Conservation (phyloP, 2,329 filamentous ascomycete species). For the Colletotrichum viniferum region DNA sequence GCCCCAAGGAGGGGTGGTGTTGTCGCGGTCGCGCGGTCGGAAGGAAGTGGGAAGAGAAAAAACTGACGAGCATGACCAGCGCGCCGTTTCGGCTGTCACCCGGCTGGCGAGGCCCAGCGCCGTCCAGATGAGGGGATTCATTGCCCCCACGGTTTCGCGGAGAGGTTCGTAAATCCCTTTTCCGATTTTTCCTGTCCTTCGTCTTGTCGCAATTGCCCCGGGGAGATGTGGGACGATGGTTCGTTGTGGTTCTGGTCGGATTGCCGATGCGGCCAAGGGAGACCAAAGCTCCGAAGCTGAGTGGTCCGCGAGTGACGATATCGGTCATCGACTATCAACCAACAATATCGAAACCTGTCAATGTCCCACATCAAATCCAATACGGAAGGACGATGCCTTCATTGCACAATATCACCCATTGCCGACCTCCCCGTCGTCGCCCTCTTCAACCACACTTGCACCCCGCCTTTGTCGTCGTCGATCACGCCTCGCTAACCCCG, state of each 20-base stretch:
- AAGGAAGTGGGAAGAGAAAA: background rate
- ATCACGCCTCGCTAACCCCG: background rate
- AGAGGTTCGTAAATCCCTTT: conserved; percentile 55
- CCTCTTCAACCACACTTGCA: background rate
- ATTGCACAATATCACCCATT: background rate
- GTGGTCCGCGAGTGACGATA: background rate
- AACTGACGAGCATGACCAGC: conserved; percentile 33
- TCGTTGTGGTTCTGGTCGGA: background rate
- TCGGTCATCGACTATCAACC: background rate
- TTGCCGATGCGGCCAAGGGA: conserved; percentile 15
- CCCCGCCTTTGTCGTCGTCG: background rate
- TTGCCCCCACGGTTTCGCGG: conserved; percentile 64
- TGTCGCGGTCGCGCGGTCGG: background rate
- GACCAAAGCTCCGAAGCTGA: conserved; percentile 14
- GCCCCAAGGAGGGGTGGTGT: background rate
- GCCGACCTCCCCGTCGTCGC: background rate
- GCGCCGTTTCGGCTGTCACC: conserved; percentile 55
- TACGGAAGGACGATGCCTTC: background rate
- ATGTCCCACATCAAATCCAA: background rate
- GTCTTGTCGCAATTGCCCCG: background rate
- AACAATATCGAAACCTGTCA: background rate
- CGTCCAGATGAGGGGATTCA: conserved; percentile 60
- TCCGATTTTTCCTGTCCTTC: background rate
- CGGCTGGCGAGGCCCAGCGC: conserved; percentile 50
- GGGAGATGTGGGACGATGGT: background rate